These are phyloP conservation scores for Gonium pectorale DNA, from an alignment of 139 green algal genomes.

Conservation along the genomic window DNA sequence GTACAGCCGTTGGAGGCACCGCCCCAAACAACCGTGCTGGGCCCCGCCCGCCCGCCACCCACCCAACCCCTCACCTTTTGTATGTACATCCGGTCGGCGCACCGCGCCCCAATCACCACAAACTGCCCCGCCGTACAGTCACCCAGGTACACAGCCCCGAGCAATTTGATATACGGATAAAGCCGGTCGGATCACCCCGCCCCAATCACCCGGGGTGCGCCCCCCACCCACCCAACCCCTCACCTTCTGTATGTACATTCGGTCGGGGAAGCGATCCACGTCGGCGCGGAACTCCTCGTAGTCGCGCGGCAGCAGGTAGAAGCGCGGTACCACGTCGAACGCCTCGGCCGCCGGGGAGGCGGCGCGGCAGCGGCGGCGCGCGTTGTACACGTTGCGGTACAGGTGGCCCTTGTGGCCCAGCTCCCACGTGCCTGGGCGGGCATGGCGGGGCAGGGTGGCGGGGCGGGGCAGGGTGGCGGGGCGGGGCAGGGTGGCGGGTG, in stretches of 20 bases:
- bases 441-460: background rate
- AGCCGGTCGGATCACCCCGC: too few species aligned
- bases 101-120: background rate
- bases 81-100: too few species aligned
- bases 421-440: slow-evolving; percentile 83
- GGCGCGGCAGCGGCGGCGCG: background rate
- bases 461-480: background rate
- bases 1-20: too few species aligned
- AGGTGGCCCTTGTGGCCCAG: slow-evolving; percentile 78
- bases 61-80: slow-evolving; percentile 6
- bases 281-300: slow-evolving; percentile 69
- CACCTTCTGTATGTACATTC: slow-evolving; percentile 64
- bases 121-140: background rate
- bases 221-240: background rate
- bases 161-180: too few species aligned
- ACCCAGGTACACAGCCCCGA: background rate
- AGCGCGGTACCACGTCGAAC: slow-evolving; percentile 74
- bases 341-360: slow-evolving; percentile 30
- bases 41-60: too few species aligned
- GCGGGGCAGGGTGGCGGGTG: background rate
- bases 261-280: slow-evolving; percentile 54
- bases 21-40: background rate
- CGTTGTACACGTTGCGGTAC: slow-evolving; percentile 65
- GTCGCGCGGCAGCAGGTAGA: slow-evolving; percentile 74
- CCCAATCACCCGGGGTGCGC: background rate